A percentile compares a stretch with the other conserved stretches of the same genome.
These are phyloP conservation scores for Claviceps pazoutovae DNA, from an alignment of 2,329 filamentous ascomycete genomes.

Conservation along the genomic window DNA sequence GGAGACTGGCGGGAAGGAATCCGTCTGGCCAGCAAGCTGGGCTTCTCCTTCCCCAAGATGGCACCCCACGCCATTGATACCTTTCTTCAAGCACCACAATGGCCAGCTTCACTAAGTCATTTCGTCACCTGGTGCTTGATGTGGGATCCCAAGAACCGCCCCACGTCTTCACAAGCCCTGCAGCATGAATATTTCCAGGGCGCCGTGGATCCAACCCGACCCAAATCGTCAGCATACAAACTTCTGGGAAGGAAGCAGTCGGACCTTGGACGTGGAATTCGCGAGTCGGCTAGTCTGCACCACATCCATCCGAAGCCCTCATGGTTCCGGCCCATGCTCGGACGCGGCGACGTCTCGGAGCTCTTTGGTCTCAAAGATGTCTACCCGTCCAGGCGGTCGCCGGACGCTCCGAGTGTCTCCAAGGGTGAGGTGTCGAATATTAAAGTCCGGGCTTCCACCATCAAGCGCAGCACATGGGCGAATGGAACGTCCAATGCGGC, in stretches of 20 bases:
- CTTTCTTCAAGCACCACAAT: constrained; percentile 78
- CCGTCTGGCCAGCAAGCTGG: constrained; percentile 82
- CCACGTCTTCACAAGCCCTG: constrained; percentile 86
- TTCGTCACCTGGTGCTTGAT: constrained; percentile 98
- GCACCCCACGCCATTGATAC: constrained; percentile 93
- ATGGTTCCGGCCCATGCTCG: constrained; percentile 93
- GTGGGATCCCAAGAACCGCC: constrained; percentile 91
- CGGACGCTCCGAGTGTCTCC: constrained; percentile 25
- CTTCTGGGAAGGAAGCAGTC: constrained; percentile 84
- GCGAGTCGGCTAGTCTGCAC: constrained; percentile 40
- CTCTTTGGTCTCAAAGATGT: constrained; percentile 35
- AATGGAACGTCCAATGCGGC: constrained; percentile 68
- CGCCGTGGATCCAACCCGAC: constrained; percentile 78
- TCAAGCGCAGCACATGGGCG: constrained; percentile 87
- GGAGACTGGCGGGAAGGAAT: constrained; percentile 97
- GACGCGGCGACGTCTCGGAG: constrained; percentile 56
- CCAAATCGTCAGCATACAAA: constrained; percentile 78
- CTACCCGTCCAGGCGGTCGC: constrained; percentile 28
- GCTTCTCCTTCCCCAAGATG: constrained; percentile 99
- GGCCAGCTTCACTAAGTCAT: constrained; percentile 74
- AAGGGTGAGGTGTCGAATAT: constrained; percentile 23
- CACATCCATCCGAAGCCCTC: constrained; percentile 71
- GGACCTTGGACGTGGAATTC: constrained; percentile 55
- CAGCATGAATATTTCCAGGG: constrained; percentile 91
- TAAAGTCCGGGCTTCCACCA: constrained; percentile 32